Percentiles rank a stretch among this genome's conserved stretches.
These are phyloP conservation scores for Penicillium capsulatum DNA, from an alignment of 2,329 filamentous ascomycete species.

Conservation along the genomic window DNA sequence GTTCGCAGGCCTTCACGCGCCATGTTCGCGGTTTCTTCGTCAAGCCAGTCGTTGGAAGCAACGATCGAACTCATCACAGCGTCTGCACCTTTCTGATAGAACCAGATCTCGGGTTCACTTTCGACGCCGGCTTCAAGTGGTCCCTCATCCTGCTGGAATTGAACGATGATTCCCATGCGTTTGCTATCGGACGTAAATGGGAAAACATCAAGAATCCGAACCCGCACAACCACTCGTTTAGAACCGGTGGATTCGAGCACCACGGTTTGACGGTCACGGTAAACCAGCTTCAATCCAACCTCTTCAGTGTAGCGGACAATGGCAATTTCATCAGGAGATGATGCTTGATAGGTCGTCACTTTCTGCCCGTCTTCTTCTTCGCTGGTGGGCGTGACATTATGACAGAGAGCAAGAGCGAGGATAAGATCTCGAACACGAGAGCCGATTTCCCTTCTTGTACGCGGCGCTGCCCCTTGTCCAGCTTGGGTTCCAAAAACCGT, in stretches of 20 bases:
- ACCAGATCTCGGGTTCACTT: slow-evolving; percentile 80
- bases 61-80: slow-evolving; percentile 98
- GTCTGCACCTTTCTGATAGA: slow-evolving; percentile 97
- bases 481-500: slow-evolving; percentile 62
- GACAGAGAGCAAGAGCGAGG: slow-evolving; percentile 84
- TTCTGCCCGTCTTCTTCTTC: slow-evolving; percentile 76
- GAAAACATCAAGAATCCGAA: slow-evolving; percentile 88
- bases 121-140: slow-evolving; percentile 46
- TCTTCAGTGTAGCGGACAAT: slow-evolving; percentile 95
- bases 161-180: slow-evolving; percentile 94
- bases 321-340: slow-evolving; percentile 95
- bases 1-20: slow-evolving; percentile 92
- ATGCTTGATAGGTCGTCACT: slow-evolving; percentile 87
- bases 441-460: slow-evolving; percentile 88
- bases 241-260: slow-evolving; percentile 72
- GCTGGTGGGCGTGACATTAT: slow-evolving; percentile 90
- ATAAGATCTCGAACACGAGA: slow-evolving; percentile 90
- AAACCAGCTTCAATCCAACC: slow-evolving; percentile 77
- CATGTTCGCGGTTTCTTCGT: slow-evolving; percentile 99
- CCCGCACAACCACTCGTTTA: slow-evolving; percentile 70
- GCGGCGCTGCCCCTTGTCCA: slow-evolving; percentile 59
- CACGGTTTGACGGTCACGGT: slow-evolving; percentile 85
- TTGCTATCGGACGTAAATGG: slow-evolving; percentile 98
- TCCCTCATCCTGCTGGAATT: slow-evolving; percentile 64
- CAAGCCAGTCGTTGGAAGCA: slow-evolving; percentile 93